These are phyloP conservation scores for Tylopilus orsonianus DNA, from an alignment of 1,284 basidiomycete genomes.

Conservation along the genomic window DNA sequence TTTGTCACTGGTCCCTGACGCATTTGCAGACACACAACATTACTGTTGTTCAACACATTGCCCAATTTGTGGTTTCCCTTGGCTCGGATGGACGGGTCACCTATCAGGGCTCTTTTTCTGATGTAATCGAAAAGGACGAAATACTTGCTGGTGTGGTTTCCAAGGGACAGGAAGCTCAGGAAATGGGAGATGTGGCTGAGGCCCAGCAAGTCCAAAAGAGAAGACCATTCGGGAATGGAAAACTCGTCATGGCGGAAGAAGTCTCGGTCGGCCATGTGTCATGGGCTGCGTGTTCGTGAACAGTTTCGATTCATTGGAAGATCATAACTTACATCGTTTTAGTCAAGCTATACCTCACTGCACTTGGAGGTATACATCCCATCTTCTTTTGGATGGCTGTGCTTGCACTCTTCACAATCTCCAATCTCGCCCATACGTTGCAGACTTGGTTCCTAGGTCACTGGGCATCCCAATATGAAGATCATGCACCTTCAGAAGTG, in stretches of 20 bases:
- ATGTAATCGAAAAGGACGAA: neutral
- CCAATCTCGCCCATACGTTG: neutral
- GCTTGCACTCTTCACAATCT: neutral
- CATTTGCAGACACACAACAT: neutral
- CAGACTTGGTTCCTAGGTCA: constrained; percentile 1
- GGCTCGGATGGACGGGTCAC: neutral
- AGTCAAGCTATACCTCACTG: constrained; percentile 3
- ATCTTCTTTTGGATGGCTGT: neutral
- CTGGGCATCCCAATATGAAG: neutral
- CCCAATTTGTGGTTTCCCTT: neutral
- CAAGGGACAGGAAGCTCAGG: neutral
- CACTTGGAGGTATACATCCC: neutral
- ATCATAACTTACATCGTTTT: neutral
- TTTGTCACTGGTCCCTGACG: neutral
- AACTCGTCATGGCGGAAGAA: neutral
- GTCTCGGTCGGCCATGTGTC: neutral
- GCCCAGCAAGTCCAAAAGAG: neutral
- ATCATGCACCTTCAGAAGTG: neutral
- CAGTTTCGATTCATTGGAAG: neutral
- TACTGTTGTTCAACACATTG: neutral
- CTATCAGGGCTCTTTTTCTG: neutral
- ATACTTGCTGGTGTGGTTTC: neutral
- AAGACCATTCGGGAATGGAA: neutral
- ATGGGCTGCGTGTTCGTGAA: neutral
- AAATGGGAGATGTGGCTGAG: neutral